phyloP scores from a whole-genome alignment of 352 stramenopile species.

The Globisporangium irregulare region DNA sequence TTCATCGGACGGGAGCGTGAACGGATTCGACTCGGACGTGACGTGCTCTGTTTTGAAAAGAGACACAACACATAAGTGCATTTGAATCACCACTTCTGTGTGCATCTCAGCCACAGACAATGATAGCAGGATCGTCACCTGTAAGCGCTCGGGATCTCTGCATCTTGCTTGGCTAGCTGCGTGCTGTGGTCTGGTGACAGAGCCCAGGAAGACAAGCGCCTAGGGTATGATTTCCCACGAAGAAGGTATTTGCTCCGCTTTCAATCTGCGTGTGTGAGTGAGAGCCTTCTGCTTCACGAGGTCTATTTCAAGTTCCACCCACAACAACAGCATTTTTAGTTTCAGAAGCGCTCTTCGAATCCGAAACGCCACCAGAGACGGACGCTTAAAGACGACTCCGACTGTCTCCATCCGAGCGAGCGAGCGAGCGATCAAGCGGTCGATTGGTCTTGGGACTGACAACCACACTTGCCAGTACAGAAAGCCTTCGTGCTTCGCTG shows the following conservation, averaged over 20 bases:
- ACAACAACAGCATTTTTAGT: neutral
- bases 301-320: slow-evolving; percentile 1
- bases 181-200: neutral
- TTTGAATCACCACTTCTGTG: neutral
- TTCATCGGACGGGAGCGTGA: slow-evolving; percentile 92
- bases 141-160: slow-evolving; percentile 16
- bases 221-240: too few relatives aligned
- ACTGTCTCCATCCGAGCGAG: neutral
- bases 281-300: neutral
- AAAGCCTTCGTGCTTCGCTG: neutral
- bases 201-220: neutral
- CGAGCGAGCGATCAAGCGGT: neutral
- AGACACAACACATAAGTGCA: neutral
- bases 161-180: slow-evolving; percentile 12
- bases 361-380: slow-evolving; percentile 5
- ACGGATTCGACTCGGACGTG: slow-evolving; percentile 80
- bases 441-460: neutral
- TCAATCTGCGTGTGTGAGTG: neutral
- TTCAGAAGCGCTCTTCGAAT: neutral
- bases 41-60: slow-evolving; percentile 28
- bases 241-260: neutral
- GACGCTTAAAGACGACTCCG: neutral
- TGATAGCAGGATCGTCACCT: slow-evolving; percentile 1
- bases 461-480: neutral
- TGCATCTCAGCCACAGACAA: neutral